Evolutionary conservation across 2,329 filamentous ascomycete genomes (phyloP), one percentile per base, ranked within the genome.

Genomic region (Botrytis byssoidea): DNA sequence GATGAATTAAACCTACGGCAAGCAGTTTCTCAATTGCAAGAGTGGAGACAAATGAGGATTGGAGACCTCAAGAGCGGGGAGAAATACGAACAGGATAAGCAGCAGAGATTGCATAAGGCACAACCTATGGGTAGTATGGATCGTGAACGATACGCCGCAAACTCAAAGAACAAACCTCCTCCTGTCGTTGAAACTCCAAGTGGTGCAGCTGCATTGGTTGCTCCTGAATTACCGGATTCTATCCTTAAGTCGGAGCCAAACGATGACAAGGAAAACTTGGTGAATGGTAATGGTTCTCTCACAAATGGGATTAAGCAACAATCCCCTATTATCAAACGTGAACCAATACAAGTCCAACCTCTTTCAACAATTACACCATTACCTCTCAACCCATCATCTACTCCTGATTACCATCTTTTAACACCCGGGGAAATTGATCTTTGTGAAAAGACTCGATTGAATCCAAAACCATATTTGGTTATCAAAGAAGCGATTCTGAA

Each of bases 401-500:
- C 93, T 0, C 88, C 92, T 0, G 96, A 98, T 81, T 83, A 95
- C 42, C 96, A 98, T 79, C 88, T 99, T 0, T 85, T 99, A 61
- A 93, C 92, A 0, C 87, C 90, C 0, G 94, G 97, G 77, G 96
- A 99, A 82, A 86, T 89, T 7, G 93, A 97, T 79, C 85, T 99
- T 0, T 99, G 96, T 84, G 93, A 93, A 78, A 88, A 92, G 59
- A 88, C 97, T 22, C 89, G 94, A 60, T 84, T 99, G 70, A 92
- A 96, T 82, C 96, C 96, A 0, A 99, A 99, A 84, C 93, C 96
- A 1, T 99, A 98, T 82, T 83, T 98, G 8, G 94, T 94, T 80
- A 94, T 98, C 83, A 99, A 99, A 83, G 94, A 98, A 82, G 91
- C 93, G 75, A 86, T 98, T n/a, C 83, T 98, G 70, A 93, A 93